A percentile compares a stretch with the other conserved stretches of the same genome.
phyloP scores from a whole-genome alignment of 1,284 basidiomycete genomes.

The Xerocomus minutiporus region DNA sequence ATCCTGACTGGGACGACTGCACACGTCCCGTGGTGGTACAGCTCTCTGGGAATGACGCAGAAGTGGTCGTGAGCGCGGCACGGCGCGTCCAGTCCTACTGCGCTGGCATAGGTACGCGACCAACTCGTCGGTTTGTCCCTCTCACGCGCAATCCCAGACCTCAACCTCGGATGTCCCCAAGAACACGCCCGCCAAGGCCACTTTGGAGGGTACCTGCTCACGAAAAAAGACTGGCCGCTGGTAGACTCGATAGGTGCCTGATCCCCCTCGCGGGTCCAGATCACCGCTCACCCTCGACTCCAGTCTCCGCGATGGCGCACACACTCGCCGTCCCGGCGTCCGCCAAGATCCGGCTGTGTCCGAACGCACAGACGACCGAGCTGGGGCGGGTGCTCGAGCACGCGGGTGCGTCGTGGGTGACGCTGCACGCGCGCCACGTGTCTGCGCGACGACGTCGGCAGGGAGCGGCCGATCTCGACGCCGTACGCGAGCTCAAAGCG shows the following conservation, averaged over 20 bases:
- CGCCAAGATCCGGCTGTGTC: slow-evolving; percentile 58
- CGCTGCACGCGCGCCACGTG: slow-evolving; percentile 68
- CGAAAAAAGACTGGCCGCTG: slow-evolving; percentile 65
- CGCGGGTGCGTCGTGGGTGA: slow-evolving; percentile 60
- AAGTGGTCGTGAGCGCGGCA: slow-evolving; percentile 54
- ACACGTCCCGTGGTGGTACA: slow-evolving; percentile 61
- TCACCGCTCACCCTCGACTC: background rate
- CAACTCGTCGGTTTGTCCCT: slow-evolving; percentile 3
- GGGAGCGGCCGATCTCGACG: slow-evolving; percentile 60
- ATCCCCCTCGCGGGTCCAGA: too few species aligned
- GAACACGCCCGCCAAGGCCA: slow-evolving; percentile 61
- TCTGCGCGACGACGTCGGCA: slow-evolving; percentile 62
- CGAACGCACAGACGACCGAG: slow-evolving; percentile 47
- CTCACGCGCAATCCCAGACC: slow-evolving; percentile 32
- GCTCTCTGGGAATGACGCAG: slow-evolving; percentile 64
- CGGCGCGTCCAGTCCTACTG: slow-evolving; percentile 52
- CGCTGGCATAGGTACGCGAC: slow-evolving; percentile 58
- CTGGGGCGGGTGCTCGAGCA: slow-evolving; percentile 55
- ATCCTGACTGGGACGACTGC: slow-evolving; percentile 19
- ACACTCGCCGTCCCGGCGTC: slow-evolving; percentile 60
- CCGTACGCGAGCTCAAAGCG: slow-evolving; percentile 53
- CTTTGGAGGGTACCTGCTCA: slow-evolving; percentile 69
- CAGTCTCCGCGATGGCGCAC: slow-evolving; percentile 54
- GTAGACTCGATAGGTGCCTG: slow-evolving; percentile 47
- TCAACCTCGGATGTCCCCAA: slow-evolving; percentile 69